Conservation (phyloP, 2,329 filamentous ascomycete species). For the Fusarium acutatum region DNA sequence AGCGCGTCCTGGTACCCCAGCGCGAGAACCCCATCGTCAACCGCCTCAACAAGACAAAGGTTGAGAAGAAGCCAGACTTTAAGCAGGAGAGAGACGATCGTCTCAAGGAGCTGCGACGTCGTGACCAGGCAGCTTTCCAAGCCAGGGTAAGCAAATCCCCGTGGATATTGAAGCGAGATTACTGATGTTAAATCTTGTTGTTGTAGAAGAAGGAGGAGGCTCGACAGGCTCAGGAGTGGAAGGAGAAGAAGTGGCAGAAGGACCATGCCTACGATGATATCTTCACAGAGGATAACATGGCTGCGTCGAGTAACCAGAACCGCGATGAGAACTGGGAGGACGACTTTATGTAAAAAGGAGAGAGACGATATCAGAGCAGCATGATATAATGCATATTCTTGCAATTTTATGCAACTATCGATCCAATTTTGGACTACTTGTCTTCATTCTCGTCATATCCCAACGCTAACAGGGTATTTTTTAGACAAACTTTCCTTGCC, state of each 20-base stretch:
- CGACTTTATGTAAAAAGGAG: slow-evolving; percentile 82
- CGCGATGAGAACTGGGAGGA: slow-evolving; percentile 80
- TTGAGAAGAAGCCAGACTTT: slow-evolving; percentile 87
- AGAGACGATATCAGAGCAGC: background rate
- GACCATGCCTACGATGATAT: slow-evolving; percentile 98
- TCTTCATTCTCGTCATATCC: background rate
- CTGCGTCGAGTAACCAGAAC: slow-evolving; percentile 84
- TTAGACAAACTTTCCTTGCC: background rate
- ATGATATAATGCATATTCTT: background rate
- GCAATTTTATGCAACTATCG: background rate
- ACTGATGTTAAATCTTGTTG: background rate
- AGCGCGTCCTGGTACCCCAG: slow-evolving; percentile 79
- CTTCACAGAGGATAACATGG: slow-evolving; percentile 84
- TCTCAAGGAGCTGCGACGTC: slow-evolving; percentile 74
- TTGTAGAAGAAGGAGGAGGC: slow-evolving; percentile 79
- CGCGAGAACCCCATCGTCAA: slow-evolving; percentile 94
- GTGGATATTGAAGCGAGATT: too few species aligned
- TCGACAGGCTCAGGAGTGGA: slow-evolving; percentile 77
- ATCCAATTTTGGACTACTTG: background rate
- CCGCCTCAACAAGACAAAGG: slow-evolving; percentile 95
- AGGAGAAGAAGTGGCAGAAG: slow-evolving; percentile 91
- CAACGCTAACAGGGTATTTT: slow-evolving; percentile 29
- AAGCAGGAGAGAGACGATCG: slow-evolving; percentile 82
- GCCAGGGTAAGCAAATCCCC: slow-evolving; percentile 61
- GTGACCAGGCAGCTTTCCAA: slow-evolving; percentile 70